Evolutionary conservation across 345 rosid genomes (phyloP).

Genomic region (Eucalyptus grandis): DNA sequence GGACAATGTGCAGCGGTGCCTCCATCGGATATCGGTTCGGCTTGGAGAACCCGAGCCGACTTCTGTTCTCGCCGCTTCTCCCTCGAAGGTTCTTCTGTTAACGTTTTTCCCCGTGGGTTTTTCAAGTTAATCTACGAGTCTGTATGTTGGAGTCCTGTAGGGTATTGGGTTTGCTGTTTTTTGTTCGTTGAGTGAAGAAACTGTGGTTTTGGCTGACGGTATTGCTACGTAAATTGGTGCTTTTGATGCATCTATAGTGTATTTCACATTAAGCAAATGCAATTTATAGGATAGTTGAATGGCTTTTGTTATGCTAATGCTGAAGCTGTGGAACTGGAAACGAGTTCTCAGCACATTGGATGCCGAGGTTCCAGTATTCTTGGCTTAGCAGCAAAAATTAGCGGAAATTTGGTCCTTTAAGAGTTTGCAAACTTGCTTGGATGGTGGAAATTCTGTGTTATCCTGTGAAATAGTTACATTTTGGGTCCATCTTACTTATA

Average conservation of each 20-base stretch:
- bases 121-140: not conserved
- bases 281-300: not conserved
- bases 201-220: not conserved
- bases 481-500: not conserved
- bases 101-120: not conserved
- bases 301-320: not conserved
- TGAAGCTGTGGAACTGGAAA: not conserved
- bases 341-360: not conserved
- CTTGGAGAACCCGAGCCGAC: slow-evolving; percentile 85
- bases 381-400: not conserved
- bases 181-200: not conserved
- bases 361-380: not conserved
- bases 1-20: slow-evolving; percentile 41
- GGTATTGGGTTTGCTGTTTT: not conserved
- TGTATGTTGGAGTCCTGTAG: not conserved
- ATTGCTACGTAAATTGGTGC: not conserved
- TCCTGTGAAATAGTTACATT: not conserved
- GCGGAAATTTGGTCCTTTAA: not conserved
- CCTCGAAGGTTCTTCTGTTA: slow-evolving; percentile 45
- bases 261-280: not conserved
- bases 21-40: slow-evolving; percentile 72
- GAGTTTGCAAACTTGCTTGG: not conserved
- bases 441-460: not conserved
- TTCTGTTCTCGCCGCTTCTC: slow-evolving; percentile 61
- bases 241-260: not conserved